Evolutionary conservation across 768 basidiomycete genomes (phyloP), one percentile per base, ranked within the genome.

Genomic region (Pulveroboletus sp.): DNA sequence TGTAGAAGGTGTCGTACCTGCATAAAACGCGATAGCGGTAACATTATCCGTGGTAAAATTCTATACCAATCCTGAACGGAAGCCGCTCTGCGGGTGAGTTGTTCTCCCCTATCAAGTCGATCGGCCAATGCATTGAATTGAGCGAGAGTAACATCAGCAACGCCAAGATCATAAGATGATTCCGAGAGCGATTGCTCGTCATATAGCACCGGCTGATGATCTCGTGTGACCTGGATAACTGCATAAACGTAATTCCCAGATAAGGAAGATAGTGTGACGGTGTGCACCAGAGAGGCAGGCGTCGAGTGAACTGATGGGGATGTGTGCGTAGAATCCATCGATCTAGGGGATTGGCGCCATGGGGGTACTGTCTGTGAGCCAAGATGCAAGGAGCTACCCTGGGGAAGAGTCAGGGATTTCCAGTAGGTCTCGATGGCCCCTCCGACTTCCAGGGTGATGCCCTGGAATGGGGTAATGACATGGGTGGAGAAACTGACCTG

Each of bases 351-450:
- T 41, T 66, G 63, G 27, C 58, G 62, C 67, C 67, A 68, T 7
- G 66, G 68, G 38, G 73, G 68, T 46, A 65, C 67, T 39, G 62
- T 71, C 56, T 67, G 71, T 56, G 31, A 74, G 63, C 43, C 60
- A 66, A 49, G 65, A 63, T 46, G 59, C 62, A 55, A 62, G 47
- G 43, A 62, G 47, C 39, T 66, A 46, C 64, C 57, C 55, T 63
- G 62, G 8, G 65, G 55, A 43, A 68, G 15, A 56, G 68, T 56
- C 65, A 69, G 14, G 69, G 93, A 94, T 71, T 97, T 98, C 96
- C 96, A 99, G 67, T 99, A 99, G 0, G 95, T 99, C 71, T 98
- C 94, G 27, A 98, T 80, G 45, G 89, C 84, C 24, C 96, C 95
- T 21, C 93, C 94, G 47, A 97, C 87, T 70, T 94, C 91, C 11